These are phyloP conservation scores for Fusarium fracticaudum DNA, from an alignment of 2,329 filamentous ascomycete genomes.

Conservation along the genomic window DNA sequence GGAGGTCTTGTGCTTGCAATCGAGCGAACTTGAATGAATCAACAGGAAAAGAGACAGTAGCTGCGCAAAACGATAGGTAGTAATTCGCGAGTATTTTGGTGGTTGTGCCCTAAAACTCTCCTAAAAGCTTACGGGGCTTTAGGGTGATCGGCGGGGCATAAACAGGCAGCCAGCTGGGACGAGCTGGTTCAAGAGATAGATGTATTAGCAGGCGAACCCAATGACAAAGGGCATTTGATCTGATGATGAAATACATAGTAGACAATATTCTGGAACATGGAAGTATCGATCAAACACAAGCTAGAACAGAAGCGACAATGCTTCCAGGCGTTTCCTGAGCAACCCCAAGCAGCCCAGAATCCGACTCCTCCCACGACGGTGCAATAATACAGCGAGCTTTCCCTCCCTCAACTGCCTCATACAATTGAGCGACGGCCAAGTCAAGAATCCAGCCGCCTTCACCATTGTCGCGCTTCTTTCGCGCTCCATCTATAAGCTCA, in stretches of 20 bases:
- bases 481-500: slow-evolving; percentile 12
- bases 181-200: not conserved
- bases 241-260: not conserved
- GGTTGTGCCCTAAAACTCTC: not conserved
- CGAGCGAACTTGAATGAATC: not conserved
- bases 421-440: slow-evolving; percentile 25
- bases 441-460: slow-evolving; percentile 23
- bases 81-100: not conserved
- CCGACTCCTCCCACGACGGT: slow-evolving; percentile 13
- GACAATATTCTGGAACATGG: not conserved
- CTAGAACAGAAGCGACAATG: slow-evolving; percentile 3
- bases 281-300: not conserved
- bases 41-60: not conserved
- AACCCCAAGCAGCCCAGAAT: slow-evolving; percentile 17
- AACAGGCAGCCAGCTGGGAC: not conserved
- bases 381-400: slow-evolving; percentile 9
- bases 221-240: not conserved
- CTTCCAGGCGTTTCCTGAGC: not conserved
- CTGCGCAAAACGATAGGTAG: not conserved
- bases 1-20: not conserved
- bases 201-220: not conserved
- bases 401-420: not conserved
- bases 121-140: not conserved
- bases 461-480: not conserved
- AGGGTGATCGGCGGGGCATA: not conserved